Base-by-base conservation (phyloP, 768 basidiomycete genomes). In the Strobilomyces dryophilus region DNA sequence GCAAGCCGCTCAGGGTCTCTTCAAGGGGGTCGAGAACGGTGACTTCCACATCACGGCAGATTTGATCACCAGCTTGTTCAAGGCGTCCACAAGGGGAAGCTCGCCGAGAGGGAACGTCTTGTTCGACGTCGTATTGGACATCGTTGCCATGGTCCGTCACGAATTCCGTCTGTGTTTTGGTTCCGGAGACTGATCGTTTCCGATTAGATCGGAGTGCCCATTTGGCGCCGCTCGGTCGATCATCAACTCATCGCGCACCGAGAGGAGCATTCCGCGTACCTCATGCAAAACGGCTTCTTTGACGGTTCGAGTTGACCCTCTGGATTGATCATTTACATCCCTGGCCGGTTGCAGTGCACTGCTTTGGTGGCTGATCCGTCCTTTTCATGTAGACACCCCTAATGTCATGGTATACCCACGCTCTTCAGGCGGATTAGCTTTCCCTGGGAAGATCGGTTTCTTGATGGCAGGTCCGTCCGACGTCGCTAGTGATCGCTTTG, bases 31-130 rank as follows among this genome's bases (percentile, higher is more conserved):
- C 11, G 75, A 82, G 59, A 79, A 74, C 20, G 85, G 85, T 24
- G 71, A 89, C 5, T 82, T 79, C 50, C 88, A 94, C 55, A 92
- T 93, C 52, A 83, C 87, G 0, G 81, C 78, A 21, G 86, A 92
- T 60, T 69, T 90, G 27, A 78, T 85, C 32, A 82, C 84, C 4
- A 70, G 76, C 47, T 55, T 92, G 18, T 87, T 95, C 66, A 76
- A 87, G 20, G 77, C 84, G 7, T 82, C 79, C 8, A 83, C 86
- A 2, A 71, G 77, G 11, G 81, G 82, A 55, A 84, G 80, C 63
- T 65, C 77, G 39, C 86, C 86, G 1, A 70, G 76, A 29, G 80
- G 80, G 53, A 87, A 81, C 62, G 65, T 74, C 52, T 57, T 89
- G n/a, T 41, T 82, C 41, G 92, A 94, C 52, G 54, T 29, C 1